Conservation (phyloP, 1,284 basidiomycete species). For the Mycena sp. region DNA sequence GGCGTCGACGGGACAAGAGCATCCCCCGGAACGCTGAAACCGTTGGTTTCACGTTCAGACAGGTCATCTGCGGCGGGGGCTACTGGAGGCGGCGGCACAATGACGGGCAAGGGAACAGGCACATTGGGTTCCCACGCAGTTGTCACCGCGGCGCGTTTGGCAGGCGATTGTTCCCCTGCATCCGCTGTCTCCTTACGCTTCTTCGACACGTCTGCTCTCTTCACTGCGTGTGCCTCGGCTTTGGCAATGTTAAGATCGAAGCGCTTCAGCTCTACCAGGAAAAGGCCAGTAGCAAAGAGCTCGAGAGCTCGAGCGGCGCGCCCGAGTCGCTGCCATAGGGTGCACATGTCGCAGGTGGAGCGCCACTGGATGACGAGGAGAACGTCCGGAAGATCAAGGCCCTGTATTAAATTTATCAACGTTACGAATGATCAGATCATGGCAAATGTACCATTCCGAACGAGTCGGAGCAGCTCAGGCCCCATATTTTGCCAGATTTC, state of each 20-base stretch:
- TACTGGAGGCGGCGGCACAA: background rate
- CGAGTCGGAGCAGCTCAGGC: conserved; percentile 39
- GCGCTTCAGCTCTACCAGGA: conserved; percentile 32
- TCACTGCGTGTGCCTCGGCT: conserved; percentile 30
- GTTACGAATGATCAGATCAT: background rate
- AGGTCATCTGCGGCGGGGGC: background rate
- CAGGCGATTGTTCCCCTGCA: background rate
- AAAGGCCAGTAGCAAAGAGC: conserved; percentile 21
- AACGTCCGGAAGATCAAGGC: conserved; percentile 46
- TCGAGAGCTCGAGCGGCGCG: conserved; percentile 27
- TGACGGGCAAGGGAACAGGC: background rate
- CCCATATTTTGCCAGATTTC: conserved; percentile 27
- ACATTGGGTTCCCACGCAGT: background rate
- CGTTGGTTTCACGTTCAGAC: too few relatives aligned
- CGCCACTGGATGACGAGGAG: conserved; percentile 45
- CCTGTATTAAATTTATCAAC: conserved; percentile 30
- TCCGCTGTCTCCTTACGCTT: conserved; percentile 9
- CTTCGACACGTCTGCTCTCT: conserved; percentile 22
- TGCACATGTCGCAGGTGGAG: conserved; percentile 30
- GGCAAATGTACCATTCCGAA: conserved; percentile 45
- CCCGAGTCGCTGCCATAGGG: conserved; percentile 33
- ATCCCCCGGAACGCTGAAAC: too few relatives aligned
- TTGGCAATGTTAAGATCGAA: conserved; percentile 25
- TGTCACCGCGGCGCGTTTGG: conserved; percentile 1
- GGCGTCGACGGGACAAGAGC: too few relatives aligned